These are phyloP conservation scores for Helichrysum umbraculigerum DNA, from an alignment of 129 eudicot genomes.

Conservation along the genomic window DNA sequence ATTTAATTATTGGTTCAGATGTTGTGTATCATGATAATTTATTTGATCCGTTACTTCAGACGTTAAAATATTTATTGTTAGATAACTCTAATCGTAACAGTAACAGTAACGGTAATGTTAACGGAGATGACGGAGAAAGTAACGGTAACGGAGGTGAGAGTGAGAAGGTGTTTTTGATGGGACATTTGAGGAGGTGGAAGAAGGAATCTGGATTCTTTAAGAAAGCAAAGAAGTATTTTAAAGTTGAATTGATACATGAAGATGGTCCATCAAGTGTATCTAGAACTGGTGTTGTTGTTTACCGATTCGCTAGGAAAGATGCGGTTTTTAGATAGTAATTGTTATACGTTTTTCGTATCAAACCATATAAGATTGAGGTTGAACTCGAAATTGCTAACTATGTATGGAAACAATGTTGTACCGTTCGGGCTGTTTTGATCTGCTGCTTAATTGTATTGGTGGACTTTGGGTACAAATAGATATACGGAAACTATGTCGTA, in stretches of 20 bases:
- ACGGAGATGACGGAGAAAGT: slow-evolving; percentile 5
- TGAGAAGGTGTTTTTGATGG: slow-evolving; percentile 72
- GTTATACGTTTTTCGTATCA: background rate
- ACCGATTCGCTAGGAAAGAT: slow-evolving; percentile 52
- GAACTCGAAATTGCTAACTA: background rate
- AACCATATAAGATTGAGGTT: background rate
- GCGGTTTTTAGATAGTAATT: slow-evolving; percentile 30
- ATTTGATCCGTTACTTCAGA: slow-evolving; percentile 70
- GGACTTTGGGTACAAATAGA: too few species aligned
- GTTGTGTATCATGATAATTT: slow-evolving; percentile 86
- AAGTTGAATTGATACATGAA: slow-evolving; percentile 57
- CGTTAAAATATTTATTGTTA: slow-evolving; percentile 57
- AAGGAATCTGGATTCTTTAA: slow-evolving; percentile 77
- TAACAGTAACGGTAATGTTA: background rate
- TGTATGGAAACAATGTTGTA: too few species aligned
- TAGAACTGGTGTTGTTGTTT: slow-evolving; percentile 76
- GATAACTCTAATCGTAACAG: too few species aligned
- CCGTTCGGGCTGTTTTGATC: background rate
- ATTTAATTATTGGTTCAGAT: slow-evolving; percentile 74
- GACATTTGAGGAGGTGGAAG: slow-evolving; percentile 92
- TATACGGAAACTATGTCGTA: background rate
- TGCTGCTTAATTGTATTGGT: too few species aligned
- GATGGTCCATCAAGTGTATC: slow-evolving; percentile 52
- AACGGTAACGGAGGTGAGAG: slow-evolving; percentile 24
- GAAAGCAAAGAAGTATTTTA: slow-evolving; percentile 65